Percentiles rank a stretch among this genome's conserved stretches.
Conservation (phyloP, 495 filamentous ascomycete genomes). For the Terfezia claveryi region DNA sequence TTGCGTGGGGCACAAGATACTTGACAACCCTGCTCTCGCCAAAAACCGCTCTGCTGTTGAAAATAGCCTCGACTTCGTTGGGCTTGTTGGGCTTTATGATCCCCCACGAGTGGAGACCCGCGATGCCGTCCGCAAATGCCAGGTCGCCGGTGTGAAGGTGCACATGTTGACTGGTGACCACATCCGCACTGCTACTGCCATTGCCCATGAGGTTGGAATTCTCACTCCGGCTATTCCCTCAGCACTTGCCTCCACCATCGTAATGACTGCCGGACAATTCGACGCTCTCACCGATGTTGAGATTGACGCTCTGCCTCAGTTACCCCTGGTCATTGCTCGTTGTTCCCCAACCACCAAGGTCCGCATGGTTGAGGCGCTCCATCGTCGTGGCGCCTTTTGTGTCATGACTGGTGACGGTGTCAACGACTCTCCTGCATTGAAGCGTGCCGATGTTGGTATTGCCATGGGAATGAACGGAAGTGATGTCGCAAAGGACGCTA, state of each 20-base stretch:
- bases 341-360: constrained; percentile 54
- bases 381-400: constrained; percentile 41
- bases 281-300: constrained; percentile 40
- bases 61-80: constrained; percentile 36
- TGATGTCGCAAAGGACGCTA: constrained; percentile 73
- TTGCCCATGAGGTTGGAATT: constrained; percentile 32
- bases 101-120: constrained; percentile 48
- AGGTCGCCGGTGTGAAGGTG: constrained; percentile 33
- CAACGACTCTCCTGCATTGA: constrained; percentile 65
- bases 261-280: constrained; percentile 50
- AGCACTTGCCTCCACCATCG: constrained; percentile 23
- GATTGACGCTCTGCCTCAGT: constrained; percentile 40
- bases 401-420: constrained; percentile 84
- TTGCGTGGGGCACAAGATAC: constrained; percentile 27
- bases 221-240: constrained; percentile 16
- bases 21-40: constrained; percentile 1
- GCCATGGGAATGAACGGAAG: constrained; percentile 59
- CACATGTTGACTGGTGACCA: constrained; percentile 49
- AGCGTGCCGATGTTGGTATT: constrained; percentile 65
- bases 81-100: constrained; percentile 51
- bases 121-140: constrained; percentile 29
- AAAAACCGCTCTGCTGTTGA: constrained; percentile 30
- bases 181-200: constrained; percentile 38
- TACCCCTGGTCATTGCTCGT: constrained; percentile 48
- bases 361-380: constrained; percentile 56